phyloP scores from a whole-genome alignment of 2,329 filamentous ascomycete species.

The Shiraia bambusicola region DNA sequence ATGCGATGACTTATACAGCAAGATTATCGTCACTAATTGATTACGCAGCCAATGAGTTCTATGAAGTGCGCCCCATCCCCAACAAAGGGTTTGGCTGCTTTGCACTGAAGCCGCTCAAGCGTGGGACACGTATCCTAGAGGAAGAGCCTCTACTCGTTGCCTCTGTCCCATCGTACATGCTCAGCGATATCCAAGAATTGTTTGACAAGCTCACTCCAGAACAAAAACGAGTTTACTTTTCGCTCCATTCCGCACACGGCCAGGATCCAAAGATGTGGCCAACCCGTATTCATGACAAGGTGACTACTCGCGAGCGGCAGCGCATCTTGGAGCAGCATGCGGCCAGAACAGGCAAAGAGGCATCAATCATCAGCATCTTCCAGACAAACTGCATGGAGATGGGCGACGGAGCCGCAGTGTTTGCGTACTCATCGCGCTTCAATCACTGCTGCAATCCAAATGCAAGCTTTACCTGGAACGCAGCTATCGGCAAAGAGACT shows the following conservation, averaged over 20 bases:
- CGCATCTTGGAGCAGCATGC: slow-evolving; percentile 36
- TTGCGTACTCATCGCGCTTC: slow-evolving; percentile 41
- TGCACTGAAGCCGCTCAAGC: slow-evolving; percentile 38
- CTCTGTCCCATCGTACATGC: slow-evolving; percentile 32
- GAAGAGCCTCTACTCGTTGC: slow-evolving; percentile 45
- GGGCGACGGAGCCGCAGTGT: slow-evolving; percentile 37
- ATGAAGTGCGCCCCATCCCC: slow-evolving; percentile 34
- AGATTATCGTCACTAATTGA: too few species aligned
- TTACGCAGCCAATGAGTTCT: slow-evolving; percentile 24
- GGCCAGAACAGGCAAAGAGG: slow-evolving; percentile 24
- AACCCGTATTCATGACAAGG: slow-evolving; percentile 22
- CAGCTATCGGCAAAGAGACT: slow-evolving; percentile 27
- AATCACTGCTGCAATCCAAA: slow-evolving; percentile 48
- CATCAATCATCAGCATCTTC: slow-evolving; percentile 40
- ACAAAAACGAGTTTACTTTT: slow-evolving; percentile 28
- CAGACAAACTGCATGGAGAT: slow-evolving; percentile 47
- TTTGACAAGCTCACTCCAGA: slow-evolving; percentile 22
- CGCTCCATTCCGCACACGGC: slow-evolving; percentile 31
- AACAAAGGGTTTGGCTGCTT: slow-evolving; percentile 49
- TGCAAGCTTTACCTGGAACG: slow-evolving; percentile 42
- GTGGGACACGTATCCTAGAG: slow-evolving; percentile 44
- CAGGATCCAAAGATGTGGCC: slow-evolving; percentile 33
- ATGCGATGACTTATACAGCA: too few species aligned
- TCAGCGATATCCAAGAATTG: slow-evolving; percentile 34
- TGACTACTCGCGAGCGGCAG: slow-evolving; percentile 18